Evolutionary conservation across 768 basidiomycete species (phyloP), one percentile per base, ranked within the genome.

Genomic region (Mycena rosella): DNA sequence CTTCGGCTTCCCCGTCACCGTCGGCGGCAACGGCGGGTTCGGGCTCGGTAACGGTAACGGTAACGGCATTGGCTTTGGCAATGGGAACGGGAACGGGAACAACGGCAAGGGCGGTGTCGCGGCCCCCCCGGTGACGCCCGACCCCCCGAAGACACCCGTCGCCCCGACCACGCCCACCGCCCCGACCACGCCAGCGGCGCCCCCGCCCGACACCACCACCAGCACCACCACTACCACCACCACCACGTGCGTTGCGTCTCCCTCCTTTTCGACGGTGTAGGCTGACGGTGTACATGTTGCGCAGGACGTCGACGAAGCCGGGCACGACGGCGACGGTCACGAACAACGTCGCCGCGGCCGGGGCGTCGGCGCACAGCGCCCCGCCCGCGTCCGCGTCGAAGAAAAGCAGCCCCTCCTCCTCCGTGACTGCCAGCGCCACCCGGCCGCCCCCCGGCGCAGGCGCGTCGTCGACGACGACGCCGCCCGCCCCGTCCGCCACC

Each of bases 1-100:
- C 24, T 22, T 47, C 18, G 65, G 59, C 44, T 17, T 18, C 45
- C 42, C 63, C 14, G n/a, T 63, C 2, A 53, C 58, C 14, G 20
- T 53, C 11, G 26, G 53, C 51, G 8, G 45, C n/a, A n/a, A n/a
- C n/a, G n/a, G n/a, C n/a, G n/a, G n/a, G n/a, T n/a, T n/a, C n/a
- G n/a, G n/a, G n/a, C n/a, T n/a, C 5, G 38, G 38, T 15, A 13
- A 13, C 14, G 14, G 14, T 40, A 15, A 15, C 17, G 11, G 11
- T 11, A 34, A 34, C 32, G 38, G 38, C 14, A 15, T 8, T 22
- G 36, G 47, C 34, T 5, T 5, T 9, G 58, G 58, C 34, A 24
- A 18, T 32, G 22, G 22, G 22, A 20, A 20, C 26, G 58, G 58
- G 5, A 22, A 14, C 34, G 55, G 40, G 0, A 17, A 20, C 15